A percentile compares a stretch with the other conserved stretches of the same genome.
Evolutionary conservation across 108 stramenopile species (phyloP).

Genomic region (Fragilaria crotonensis): DNA sequence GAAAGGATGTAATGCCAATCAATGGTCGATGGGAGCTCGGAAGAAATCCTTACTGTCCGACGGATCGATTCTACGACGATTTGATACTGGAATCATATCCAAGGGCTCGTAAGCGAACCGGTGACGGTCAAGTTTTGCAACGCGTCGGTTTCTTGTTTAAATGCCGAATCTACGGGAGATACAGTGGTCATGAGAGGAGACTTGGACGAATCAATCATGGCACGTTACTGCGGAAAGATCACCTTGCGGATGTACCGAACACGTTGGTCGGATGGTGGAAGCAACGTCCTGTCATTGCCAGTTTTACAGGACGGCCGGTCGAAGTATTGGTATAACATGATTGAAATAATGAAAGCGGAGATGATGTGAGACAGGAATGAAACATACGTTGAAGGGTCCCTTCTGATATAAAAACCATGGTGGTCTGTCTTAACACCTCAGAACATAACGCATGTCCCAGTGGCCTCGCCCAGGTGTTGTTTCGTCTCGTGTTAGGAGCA

Average conservation of each 20-base stretch:
- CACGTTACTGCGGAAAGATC: neutral
- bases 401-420: no score
- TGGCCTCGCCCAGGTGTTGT: no score
- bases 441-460: no score
- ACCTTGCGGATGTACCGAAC: neutral
- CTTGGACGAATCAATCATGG: slow-evolving; percentile 2
- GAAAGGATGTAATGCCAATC: slow-evolving; percentile 8
- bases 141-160: neutral
- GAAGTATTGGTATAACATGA: neutral
- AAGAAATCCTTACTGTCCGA: slow-evolving; percentile 73
- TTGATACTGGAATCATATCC: slow-evolving; percentile 49
- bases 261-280: slow-evolving; percentile 5
- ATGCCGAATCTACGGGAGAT: slow-evolving; percentile 2
- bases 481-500: no score
- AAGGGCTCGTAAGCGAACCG: slow-evolving; percentile 8
- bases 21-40: slow-evolving; percentile 56
- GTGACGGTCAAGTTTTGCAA: neutral
- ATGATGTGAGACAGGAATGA: no score
- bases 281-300: neutral
- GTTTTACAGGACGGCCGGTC: neutral
- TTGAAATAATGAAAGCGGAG: neutral
- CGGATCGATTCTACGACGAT: slow-evolving; percentile 72
- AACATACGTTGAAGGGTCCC: no score
- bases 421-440: no score
- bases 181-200: slow-evolving; percentile 1